Base-by-base conservation (phyloP, 2,329 filamentous ascomycete species). In the Herpotrichia juniperi region DNA sequence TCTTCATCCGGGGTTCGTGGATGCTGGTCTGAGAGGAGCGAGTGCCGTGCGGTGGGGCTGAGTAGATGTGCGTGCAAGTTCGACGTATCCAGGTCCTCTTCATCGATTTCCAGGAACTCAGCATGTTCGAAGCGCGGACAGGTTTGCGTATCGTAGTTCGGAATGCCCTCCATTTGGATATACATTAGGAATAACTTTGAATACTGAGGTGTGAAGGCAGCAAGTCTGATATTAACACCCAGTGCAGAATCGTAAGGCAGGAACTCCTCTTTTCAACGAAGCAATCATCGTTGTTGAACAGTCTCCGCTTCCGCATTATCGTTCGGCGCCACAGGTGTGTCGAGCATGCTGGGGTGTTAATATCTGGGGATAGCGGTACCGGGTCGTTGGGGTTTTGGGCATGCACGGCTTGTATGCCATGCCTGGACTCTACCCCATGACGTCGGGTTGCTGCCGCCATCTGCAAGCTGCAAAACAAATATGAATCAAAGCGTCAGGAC, bases 81-180 rank as follows among this genome's bases (percentile, higher is more conserved):
- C 19, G 63, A 62, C 2, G 62, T 69, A 31, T 72, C 66, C 19
- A 72, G 48, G n/a, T 69, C 64, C 17, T 67, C 55, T 35, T 62
- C 59, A 25, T 68, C 61, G n/a, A 73, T 54, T 17, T 67, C 61
- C 16, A 71, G 31, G 26, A 73, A 66, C 19, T 62, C 59, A 55
- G 61, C 66, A 22, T 70, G 66, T 4, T n/a, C 25, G 16, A 39
- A 8, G 17, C 31, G 19, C n/a, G 46, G n/a, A 11, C 30, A 25
- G 9, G 32, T 4, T 4, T 7, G 10, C 10, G 46, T 24, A 24
- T 43, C 24, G 19, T 43, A 30, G 24, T 43, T 19, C 9, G 25
- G 40, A n/a, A 30, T 17, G 17, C 37, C 37, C 37, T 22, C 37
- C 37, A 40, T 40, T 3, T 25, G 37, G 37, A 40, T 14, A 40